Base-by-base conservation (phyloP, 2,329 filamentous ascomycete species). In the Emergomyces orientalis region DNA sequence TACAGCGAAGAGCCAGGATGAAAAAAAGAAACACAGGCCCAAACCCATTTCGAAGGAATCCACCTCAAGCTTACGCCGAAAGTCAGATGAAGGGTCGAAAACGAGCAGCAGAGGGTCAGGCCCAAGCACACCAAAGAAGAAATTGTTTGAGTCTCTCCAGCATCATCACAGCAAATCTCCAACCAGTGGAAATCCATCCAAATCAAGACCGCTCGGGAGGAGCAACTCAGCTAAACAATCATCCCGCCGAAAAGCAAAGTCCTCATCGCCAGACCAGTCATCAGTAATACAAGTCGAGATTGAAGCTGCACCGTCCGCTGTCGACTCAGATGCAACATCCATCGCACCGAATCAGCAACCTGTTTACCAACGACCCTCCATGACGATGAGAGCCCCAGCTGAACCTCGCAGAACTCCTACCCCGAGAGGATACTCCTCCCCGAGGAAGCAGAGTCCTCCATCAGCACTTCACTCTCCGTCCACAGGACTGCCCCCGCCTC, bases 401-500 rank as follows among this genome's bases (percentile, higher is more conserved):
- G 59, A 54, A 6, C 49, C 59, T 41, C 47, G 19, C 32, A 41
- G 49, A 34, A 61, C 32, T 3, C 37, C 34, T 52, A 32, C 60
- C 17, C 49, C 32, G 22, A 43, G 41, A 45, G 27, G 32, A 61
- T 41, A 13, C 22, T 41, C 22, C 6, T 52, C 49, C 17, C 49
- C 60, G 3, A 52, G 30, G 9, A 51, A 39, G 22, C 30, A 52
- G 2, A 60, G 45, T 25, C 59, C 45, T 13, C 56, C 34, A 32
- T 45, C 25, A 47, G 39, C 39, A 11, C 25, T 19, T 59, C 59
- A 60, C 37, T 47, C 47, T 25, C 37, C 25, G 19, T 22, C 14
- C 22, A 32, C 34, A 14, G 60, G 60, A 14, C 22, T 63, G 25
- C 81, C 83, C 45, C 85, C 90, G 1, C 90, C 90, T 0, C 91